Evolutionary conservation across 495 filamentous ascomycete species (phyloP).

Genomic region (Hyaloscypha finlandica): DNA sequence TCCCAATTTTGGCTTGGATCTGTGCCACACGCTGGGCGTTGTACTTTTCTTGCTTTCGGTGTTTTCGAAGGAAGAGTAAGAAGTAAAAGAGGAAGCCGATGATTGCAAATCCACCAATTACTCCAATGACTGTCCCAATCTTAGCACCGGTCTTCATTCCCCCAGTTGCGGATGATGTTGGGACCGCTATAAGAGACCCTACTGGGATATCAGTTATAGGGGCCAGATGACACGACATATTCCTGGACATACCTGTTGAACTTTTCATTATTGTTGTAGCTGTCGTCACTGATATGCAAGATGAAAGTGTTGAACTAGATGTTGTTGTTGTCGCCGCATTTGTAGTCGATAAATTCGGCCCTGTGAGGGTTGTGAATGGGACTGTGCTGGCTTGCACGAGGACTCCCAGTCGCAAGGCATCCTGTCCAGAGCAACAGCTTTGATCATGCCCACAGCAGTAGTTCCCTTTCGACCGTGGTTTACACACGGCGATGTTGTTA

Average conservation of each 20-base stretch:
- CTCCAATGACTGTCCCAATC: constrained; percentile 3
- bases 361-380: background rate
- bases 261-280: background rate
- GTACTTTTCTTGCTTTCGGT: constrained; percentile 9
- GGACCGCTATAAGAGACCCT: background rate
- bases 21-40: background rate
- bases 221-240: no score
- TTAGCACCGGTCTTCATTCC: background rate
- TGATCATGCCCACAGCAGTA: constrained; percentile 1
- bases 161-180: background rate
- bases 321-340: background rate
- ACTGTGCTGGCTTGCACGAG: background rate
- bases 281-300: background rate
- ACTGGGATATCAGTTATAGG: background rate
- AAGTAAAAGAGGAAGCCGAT: constrained; percentile 1
- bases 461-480: background rate
- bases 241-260: background rate
- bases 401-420: background rate
- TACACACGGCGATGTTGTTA: background rate
- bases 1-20: constrained; percentile 1
- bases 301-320: background rate
- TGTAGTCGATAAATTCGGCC: background rate
- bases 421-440: background rate
- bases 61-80: background rate
- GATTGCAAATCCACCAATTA: background rate